These are phyloP conservation scores for Ustilago shanxiensis DNA, from an alignment of 1,284 basidiomycete species.

Conservation along the genomic window DNA sequence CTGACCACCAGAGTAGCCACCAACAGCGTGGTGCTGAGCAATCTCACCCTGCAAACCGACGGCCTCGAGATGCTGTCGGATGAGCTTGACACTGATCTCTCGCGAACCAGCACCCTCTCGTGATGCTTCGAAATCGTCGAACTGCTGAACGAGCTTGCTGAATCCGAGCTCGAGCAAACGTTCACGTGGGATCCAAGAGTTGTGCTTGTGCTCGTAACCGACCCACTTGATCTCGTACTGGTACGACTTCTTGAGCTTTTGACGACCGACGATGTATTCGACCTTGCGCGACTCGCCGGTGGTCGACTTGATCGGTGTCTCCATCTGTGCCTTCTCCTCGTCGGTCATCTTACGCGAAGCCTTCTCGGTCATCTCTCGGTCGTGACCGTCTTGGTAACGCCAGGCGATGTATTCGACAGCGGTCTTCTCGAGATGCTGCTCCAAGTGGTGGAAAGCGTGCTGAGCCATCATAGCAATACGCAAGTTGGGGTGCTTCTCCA, in stretches of 20 bases:
- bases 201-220: constrained; percentile 90
- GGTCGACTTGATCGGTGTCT: constrained; percentile 89
- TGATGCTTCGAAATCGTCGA: constrained; percentile 93
- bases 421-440: constrained; percentile 69
- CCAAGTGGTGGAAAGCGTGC: constrained; percentile 74
- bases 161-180: constrained; percentile 90
- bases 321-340: constrained; percentile 85
- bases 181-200: constrained; percentile 94
- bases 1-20: constrained; percentile 75
- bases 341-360: constrained; percentile 86
- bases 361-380: constrained; percentile 94
- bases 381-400: constrained; percentile 99
- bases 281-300: constrained; percentile 92
- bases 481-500: constrained; percentile 95
- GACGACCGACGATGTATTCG: constrained; percentile 90
- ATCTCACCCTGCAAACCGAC: constrained; percentile 85
- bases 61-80: constrained; percentile 72
- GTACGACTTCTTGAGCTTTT: constrained; percentile 93
- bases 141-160: constrained; percentile 90
- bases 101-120: constrained; percentile 78
- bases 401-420: constrained; percentile 77
- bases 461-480: constrained; percentile 98
- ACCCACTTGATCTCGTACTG: constrained; percentile 98
- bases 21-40: constrained; percentile 68
- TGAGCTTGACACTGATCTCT: constrained; percentile 73